Evolutionary conservation across 371 early-diverging fungal genomes (phyloP).

Genomic region (Dinochytrium kinnereticum): DNA sequence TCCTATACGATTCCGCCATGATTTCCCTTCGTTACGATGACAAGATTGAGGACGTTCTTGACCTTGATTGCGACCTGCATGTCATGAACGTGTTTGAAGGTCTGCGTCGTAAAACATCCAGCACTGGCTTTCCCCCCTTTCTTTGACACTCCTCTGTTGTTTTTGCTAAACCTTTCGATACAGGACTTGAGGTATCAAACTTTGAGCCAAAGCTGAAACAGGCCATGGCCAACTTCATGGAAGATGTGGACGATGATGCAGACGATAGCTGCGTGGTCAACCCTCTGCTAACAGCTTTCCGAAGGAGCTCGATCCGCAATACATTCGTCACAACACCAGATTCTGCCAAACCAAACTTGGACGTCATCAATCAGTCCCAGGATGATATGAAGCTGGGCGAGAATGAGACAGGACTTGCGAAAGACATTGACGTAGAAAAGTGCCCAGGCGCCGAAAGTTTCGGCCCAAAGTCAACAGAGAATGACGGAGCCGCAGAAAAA

Average conservation of each 20-base stretch:
- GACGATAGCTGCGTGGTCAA: not conserved
- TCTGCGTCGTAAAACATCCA: not conserved
- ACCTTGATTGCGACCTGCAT: conserved; percentile 35
- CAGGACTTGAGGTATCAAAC: not conserved
- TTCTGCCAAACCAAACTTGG: not conserved
- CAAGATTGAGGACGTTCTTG: conserved; percentile 39
- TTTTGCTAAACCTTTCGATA: conserved; percentile 9
- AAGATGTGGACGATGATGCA: conserved; percentile 15
- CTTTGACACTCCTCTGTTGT: not conserved
- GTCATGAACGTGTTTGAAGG: conserved; percentile 43
- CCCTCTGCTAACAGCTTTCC: conserved; percentile 20
- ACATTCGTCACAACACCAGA: not conserved
- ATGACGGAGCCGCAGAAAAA: not conserved
- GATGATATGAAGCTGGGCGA: not conserved
- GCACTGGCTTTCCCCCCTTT: not conserved
- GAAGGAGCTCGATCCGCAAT: conserved; percentile 4
- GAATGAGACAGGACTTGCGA: not conserved
- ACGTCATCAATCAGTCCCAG: conserved; percentile 3
- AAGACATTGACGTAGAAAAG: not conserved
- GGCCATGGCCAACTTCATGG: not conserved
- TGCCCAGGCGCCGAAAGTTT: not conserved
- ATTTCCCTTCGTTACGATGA: conserved; percentile 41
- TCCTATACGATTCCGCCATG: conserved; percentile 39
- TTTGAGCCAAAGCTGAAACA: not conserved
- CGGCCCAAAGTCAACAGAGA: no score